Evolutionary conservation across 306 rosid species (phyloP), one percentile per base, ranked within the genome.

Genomic region (Corylus avellana): DNA sequence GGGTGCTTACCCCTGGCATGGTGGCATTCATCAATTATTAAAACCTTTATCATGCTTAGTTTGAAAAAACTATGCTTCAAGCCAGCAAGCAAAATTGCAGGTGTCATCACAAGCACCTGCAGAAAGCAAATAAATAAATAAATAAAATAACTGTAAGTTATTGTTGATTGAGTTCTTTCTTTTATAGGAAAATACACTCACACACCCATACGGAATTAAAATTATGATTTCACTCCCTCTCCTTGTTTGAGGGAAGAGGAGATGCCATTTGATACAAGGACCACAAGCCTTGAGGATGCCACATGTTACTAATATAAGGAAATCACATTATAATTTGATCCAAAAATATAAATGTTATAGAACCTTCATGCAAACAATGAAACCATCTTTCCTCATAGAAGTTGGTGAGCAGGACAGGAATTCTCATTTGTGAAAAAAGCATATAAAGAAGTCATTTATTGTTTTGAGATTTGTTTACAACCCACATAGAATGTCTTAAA

Each of bases 101-200:
- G 95, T 29, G 98, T 94, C 98, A 94, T 92, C 62, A 94, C 97
- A 74, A 94, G 87, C 72, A 94, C 97, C 97, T 94, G 83, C 22
- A 22, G 22, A 0, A 77, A 57, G 39, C 8, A 79, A 18, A 13
- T 17, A 13, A 57, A 32, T 35, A 10, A 22, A 27, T 32, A 32
- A 32, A 32, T 22, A 32, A 1, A 32, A 32, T 20, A 29, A 54
- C 49, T 53, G 47, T 69, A 70, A 27, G 35, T 70, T 22, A 25
- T 20, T 53, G 58, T 2, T 13, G 12, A 12, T 16, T 13, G 12
- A 17, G n/a, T 16, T 16, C 3, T 25, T 58, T 11, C 27, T 59
- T 22, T 59, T 0, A 59, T 4, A 22, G 29, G 35, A 1, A 9
- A 13, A 53, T 53, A 16, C 18, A 53, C 18, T 13, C 58, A 53